Conservation (phyloP, 2,329 filamentous ascomycete genomes). For the Sporothrix dimorphospora region DNA sequence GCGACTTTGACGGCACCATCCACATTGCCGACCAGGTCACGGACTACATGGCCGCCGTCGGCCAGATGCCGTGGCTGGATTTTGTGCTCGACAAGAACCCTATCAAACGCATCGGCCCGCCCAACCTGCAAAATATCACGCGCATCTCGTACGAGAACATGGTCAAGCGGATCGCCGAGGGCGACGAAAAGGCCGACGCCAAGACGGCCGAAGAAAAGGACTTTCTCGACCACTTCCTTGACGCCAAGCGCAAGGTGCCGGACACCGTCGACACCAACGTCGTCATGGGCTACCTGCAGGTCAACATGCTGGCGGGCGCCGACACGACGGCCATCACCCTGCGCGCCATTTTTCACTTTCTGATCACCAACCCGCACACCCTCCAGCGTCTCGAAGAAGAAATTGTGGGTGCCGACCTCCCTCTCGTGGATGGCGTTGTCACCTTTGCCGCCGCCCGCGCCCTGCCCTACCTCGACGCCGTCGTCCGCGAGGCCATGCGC, state of each 20-base stretch:
- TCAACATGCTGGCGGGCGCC: constrained; percentile 43
- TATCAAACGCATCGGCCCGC: neutral
- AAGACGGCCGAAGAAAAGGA: constrained; percentile 4
- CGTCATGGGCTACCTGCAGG: constrained; percentile 43
- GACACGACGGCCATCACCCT: constrained; percentile 44
- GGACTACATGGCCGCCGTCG: constrained; percentile 40
- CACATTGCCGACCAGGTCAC: constrained; percentile 39
- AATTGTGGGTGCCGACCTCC: neutral
- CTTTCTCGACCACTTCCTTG: constrained; percentile 44
- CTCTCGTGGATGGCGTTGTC: neutral
- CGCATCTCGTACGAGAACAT: constrained; percentile 16
- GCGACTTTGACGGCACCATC: constrained; percentile 47
- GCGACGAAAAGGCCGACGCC: neutral
- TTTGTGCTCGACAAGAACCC: constrained; percentile 46
- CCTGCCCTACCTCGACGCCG: constrained; percentile 53
- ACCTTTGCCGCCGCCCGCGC: constrained; percentile 21
- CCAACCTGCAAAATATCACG: constrained; percentile 1
- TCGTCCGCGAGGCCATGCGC: constrained; percentile 53
- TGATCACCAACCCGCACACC: neutral
- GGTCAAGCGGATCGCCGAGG: neutral
- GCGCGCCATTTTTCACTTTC: constrained; percentile 41
- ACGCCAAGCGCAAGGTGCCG: constrained; percentile 42
- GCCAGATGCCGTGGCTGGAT: constrained; percentile 43
- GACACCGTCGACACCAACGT: constrained; percentile 44
- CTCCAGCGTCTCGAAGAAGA: neutral